phyloP scores from a whole-genome alignment of 768 basidiomycete genomes.

The Trametes coccinea region DNA sequence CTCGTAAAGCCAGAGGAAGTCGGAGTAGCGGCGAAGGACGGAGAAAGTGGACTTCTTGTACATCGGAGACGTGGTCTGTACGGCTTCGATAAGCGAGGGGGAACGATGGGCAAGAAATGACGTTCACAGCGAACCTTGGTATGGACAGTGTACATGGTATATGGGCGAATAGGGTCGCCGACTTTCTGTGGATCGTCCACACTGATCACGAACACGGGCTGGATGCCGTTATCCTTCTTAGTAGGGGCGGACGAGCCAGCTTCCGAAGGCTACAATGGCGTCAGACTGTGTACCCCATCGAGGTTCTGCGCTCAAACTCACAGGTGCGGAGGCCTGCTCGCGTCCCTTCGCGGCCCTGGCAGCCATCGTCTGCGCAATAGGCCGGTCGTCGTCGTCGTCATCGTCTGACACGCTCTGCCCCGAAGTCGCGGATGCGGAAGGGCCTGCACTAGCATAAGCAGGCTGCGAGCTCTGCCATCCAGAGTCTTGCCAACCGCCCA shows the following conservation, averaged over 20 bases:
- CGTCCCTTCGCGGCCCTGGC: conserved; percentile 24
- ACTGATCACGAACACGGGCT: conserved; percentile 78
- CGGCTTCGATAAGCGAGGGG: background rate
- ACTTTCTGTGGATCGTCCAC: conserved; percentile 98
- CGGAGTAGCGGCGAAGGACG: conserved; percentile 94
- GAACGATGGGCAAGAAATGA: background rate
- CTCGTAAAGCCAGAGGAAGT: conserved; percentile 97
- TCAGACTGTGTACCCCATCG: no score
- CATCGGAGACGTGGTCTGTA: conserved; percentile 79
- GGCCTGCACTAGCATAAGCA: conserved; percentile 34
- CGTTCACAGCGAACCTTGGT: conserved; percentile 58
- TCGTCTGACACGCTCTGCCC: conserved; percentile 32
- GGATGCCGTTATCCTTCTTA: conserved; percentile 47
- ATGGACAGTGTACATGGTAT: conserved; percentile 96
- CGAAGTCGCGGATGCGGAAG: background rate
- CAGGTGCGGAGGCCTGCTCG: conserved; percentile 16
- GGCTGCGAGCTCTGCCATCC: conserved; percentile 50
- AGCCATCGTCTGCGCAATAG: conserved; percentile 30
- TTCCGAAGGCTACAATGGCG: background rate
- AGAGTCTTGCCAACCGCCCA: conserved; percentile 51
- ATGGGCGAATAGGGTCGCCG: conserved; percentile 92
- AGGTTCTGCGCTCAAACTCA: conserved; percentile 3
- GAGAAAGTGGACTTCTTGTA: conserved; percentile 86
- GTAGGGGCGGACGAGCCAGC: conserved; percentile 9
- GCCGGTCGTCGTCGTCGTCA: conserved; percentile 36